Evolutionary conservation across 2,329 filamentous ascomycete species (phyloP).

Genomic region (Tympanopsis confertula): DNA sequence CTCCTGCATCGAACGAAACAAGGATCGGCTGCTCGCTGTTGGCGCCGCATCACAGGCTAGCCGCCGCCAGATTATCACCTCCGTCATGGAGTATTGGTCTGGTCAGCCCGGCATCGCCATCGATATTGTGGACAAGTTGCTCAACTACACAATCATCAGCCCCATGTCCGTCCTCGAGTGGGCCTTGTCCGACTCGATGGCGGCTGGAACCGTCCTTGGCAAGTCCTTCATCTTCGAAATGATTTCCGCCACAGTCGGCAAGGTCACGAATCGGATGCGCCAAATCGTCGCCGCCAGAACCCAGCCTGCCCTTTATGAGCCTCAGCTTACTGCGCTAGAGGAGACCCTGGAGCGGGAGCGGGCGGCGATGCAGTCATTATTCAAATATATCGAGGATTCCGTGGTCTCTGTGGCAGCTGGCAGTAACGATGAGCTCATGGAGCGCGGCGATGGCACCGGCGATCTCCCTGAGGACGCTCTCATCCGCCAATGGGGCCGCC

Average conservation of each 20-base stretch:
- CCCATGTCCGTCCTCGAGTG: conserved; percentile 59
- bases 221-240: conserved; percentile 58
- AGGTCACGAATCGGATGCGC: conserved; percentile 59
- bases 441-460: conserved; percentile 35
- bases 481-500: conserved; percentile 51
- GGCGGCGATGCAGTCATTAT: conserved; percentile 49
- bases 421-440: conserved; percentile 46
- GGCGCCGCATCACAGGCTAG: conserved; percentile 45
- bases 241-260: conserved; percentile 57
- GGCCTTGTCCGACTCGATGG: conserved; percentile 40
- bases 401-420: conserved; percentile 45
- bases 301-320: conserved; percentile 27
- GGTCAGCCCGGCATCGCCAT: conserved; percentile 62
- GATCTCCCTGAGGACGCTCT: conserved; percentile 37
- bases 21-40: conserved; percentile 54
- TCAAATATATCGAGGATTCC: conserved; percentile 53
- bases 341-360: conserved; percentile 52
- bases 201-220: conserved; percentile 43
- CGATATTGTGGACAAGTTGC: conserved; percentile 63
- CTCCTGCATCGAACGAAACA: conserved; percentile 63
- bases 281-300: conserved; percentile 47
- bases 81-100: conserved; percentile 62
- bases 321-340: conserved; percentile 25
- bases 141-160: conserved; percentile 65
- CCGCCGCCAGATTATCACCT: conserved; percentile 57